Evolutionary conservation across 768 basidiomycete genomes (phyloP).

Genomic region (Phylloporus sp.): DNA sequence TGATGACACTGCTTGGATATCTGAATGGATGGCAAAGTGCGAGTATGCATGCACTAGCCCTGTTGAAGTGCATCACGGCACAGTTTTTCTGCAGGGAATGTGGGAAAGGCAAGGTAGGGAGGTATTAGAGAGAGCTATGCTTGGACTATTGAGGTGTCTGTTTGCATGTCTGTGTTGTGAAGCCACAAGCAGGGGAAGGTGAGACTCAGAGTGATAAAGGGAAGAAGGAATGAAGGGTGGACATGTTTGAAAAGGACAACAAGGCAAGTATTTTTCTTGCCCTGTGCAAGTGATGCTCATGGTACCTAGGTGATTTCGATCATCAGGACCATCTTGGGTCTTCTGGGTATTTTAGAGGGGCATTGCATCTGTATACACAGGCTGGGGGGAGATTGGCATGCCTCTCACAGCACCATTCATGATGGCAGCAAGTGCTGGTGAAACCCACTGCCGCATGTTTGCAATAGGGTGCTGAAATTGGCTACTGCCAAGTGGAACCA

Average conservation of each 20-base stretch:
- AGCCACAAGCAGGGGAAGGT: background rate
- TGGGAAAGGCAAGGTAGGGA: constrained; percentile 29
- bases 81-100: constrained; percentile 57
- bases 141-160: constrained; percentile 58
- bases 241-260: constrained; percentile 53
- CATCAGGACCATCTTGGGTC: constrained; percentile 35
- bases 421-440: constrained; percentile 10
- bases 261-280: constrained; percentile 37
- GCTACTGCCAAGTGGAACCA: constrained; percentile 1
- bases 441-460: background rate
- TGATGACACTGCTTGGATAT: constrained; percentile 47
- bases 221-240: constrained; percentile 49
- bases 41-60: constrained; percentile 44
- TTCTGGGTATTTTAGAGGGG: constrained; percentile 29
- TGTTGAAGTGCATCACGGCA: constrained; percentile 53
- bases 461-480: background rate
- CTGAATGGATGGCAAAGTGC: constrained; percentile 46
- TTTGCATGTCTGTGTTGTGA: constrained; percentile 46
- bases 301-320: constrained; percentile 43
- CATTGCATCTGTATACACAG: background rate
- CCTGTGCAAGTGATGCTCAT: background rate
- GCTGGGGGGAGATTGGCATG: background rate
- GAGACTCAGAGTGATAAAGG: no score
- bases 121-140: constrained; percentile 38
- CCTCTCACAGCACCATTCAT: constrained; percentile 9